A percentile compares a stretch with the other conserved stretches of the same genome.
Evolutionary conservation across 2,329 filamentous ascomycete species (phyloP).

Genomic region (Lanzia echinophila): DNA sequence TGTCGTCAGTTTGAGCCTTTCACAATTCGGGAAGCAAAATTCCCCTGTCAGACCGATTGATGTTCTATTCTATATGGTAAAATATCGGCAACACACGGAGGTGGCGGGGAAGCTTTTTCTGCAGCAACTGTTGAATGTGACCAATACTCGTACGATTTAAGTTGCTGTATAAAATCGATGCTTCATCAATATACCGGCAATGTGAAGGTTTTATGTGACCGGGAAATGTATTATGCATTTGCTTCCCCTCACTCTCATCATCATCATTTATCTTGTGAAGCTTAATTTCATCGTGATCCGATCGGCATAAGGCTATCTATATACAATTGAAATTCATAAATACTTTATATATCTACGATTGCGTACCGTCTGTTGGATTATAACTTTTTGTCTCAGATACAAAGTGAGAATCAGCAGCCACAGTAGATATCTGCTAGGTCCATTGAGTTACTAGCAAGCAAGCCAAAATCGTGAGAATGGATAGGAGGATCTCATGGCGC

Average conservation of each 20-base stretch:
- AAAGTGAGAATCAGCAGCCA: too few relatives aligned
- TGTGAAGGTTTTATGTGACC: too few relatives aligned
- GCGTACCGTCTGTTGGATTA: too few relatives aligned
- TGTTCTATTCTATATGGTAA: neutral
- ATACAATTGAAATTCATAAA: too few relatives aligned
- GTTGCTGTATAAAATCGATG: too few relatives aligned
- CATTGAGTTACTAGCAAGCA: neutral
- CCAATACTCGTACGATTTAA: neutral
- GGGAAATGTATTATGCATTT: too few relatives aligned
- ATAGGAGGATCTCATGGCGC: neutral
- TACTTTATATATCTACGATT: too few relatives aligned
- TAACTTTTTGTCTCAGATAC: neutral
- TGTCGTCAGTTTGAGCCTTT: neutral
- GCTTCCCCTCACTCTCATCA: too few relatives aligned
- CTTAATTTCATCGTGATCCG: too few relatives aligned
- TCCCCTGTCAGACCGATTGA: neutral
- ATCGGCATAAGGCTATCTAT: too few relatives aligned
- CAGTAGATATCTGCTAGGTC: neutral
- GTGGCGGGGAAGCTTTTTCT: neutral
- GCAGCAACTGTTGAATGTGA: neutral
- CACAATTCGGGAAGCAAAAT: neutral
- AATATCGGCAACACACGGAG: neutral
- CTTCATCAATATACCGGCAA: too few relatives aligned
- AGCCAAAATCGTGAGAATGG: neutral
- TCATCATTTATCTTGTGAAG: too few relatives aligned